Evolutionary conservation across 202 grass and related monocot genomes (phyloP), one percentile per base, ranked within the genome.

Genomic region (Eragrostis tef): DNA sequence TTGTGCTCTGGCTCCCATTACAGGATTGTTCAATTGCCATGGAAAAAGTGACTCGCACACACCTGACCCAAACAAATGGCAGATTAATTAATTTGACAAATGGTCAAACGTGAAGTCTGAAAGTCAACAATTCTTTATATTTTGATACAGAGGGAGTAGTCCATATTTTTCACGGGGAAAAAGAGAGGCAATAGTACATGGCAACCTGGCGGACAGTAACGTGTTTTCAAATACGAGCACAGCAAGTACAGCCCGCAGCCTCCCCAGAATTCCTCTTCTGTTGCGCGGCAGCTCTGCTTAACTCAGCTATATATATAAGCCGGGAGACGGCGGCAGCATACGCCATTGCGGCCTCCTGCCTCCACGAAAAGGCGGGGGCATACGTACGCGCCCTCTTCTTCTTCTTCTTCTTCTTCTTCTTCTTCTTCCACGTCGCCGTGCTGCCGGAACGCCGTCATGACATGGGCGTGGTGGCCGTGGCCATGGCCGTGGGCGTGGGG

Each of bases 401-500:
- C n/a, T 15, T 21, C 53, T 43, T 70, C 31, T 34, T 34, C 31
- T 15, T 21, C 53, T 44, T 39, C 34, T 39, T 39, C 34, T 39
- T 39, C 34, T 15, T 22, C 54, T 44, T 27, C 22, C 14, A 10
- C 73, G 20, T 10, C 53, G 71, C 3, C 72, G 70, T 17, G 6
- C 15, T 29, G 26, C 70, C 48, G 21, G 39, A 24, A 11, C 24
- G 26, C 20, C 31, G 42, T 39, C 71, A 81, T 68, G 85, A 81
- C 56, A 73, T 81, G 75, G 75, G 11, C 48, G 3, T 24, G 53
- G 82, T 27, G 52, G 60, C 24, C 48, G 42, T 62, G 47, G 45
- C 41, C 67, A 41, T 81, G 80, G 79, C 41, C 54, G 52, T 81
- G 80, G 79, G n/a, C 20, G 54, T 77, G 67, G 86, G 19, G 70